Evolutionary conservation across 1,139 yeast genomes (phyloP).

Genomic region (Hyphopichia pseudoburtonii): DNA sequence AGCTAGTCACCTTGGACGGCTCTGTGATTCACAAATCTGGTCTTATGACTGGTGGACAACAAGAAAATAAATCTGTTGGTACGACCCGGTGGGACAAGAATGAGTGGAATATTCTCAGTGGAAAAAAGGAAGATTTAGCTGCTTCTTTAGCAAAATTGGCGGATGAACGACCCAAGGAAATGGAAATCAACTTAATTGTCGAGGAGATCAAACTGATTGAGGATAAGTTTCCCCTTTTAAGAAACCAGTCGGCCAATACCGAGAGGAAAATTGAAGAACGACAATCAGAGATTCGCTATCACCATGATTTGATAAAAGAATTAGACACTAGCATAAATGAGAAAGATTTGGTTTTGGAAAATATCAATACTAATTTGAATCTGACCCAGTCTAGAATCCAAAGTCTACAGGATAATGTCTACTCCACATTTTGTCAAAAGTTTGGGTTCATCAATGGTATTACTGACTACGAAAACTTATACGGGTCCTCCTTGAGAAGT

Average conservation of each 20-base stretch:
- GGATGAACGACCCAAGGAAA: constrained; percentile 51
- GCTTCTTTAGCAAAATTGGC: constrained; percentile 53
- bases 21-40: constrained; percentile 84
- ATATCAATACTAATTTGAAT: constrained; percentile 29
- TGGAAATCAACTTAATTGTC: constrained; percentile 55
- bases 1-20: constrained; percentile 82
- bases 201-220: constrained; percentile 59
- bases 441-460: constrained; percentile 55
- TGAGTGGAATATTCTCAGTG: constrained; percentile 59
- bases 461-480: constrained; percentile 65
- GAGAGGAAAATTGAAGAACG: constrained; percentile 56
- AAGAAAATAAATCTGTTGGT: constrained; percentile 33
- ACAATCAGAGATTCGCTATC: constrained; percentile 55
- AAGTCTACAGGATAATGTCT: constrained; percentile 45
- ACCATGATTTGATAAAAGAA: constrained; percentile 23
- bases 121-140: constrained; percentile 60
- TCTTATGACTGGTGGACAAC: constrained; percentile 86
- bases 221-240: constrained; percentile 50
- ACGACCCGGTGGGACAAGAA: constrained; percentile 69
- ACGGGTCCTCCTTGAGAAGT: constrained; percentile 60
- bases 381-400: constrained; percentile 28
- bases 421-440: constrained; percentile 52
- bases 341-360: constrained; percentile 22
- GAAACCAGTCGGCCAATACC: constrained; percentile 49
- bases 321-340: constrained; percentile 18